A percentile compares a stretch with the other conserved stretches of the same genome.
Evolutionary conservation across 306 rosid species (phyloP).

Genomic region (Begonia fuchsioides): DNA sequence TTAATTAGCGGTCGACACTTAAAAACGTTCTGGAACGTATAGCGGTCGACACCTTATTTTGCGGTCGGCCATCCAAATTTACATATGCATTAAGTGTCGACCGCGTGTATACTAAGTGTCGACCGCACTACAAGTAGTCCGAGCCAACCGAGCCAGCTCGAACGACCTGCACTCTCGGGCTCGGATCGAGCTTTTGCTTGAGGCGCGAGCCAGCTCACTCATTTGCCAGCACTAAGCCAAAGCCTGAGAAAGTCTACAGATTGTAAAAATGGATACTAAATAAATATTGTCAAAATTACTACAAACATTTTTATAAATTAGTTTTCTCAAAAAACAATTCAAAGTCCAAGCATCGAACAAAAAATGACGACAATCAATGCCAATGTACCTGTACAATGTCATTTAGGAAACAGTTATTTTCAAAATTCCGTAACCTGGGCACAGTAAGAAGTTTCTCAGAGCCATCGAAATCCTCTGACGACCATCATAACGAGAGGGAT

Average conservation of each 20-base stretch:
- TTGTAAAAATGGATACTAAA: not conserved
- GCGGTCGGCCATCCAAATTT: no score
- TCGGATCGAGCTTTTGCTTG: no score
- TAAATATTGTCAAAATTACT: not conserved
- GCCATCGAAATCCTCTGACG: constrained; percentile 3
- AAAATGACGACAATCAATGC: constrained; percentile 1
- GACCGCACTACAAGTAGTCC: no score
- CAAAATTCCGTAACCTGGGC: constrained; percentile 75
- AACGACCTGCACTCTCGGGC: no score
- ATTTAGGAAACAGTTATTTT: constrained; percentile 71
- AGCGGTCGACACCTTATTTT: no score
- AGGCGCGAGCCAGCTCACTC: no score
- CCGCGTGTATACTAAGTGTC: no score
- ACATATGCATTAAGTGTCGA: no score
- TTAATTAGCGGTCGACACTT: no score
- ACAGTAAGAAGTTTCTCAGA: constrained; percentile 17
- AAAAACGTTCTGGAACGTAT: no score
- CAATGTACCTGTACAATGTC: constrained; percentile 67
- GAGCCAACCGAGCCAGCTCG: no score
- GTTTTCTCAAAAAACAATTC: not conserved
- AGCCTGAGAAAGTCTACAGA: constrained; percentile 35
- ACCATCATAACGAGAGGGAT: constrained; percentile 24
- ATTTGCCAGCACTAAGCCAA: no score
- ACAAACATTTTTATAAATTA: not conserved
- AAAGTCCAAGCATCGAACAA: not conserved